phyloP scores from a whole-genome alignment of 345 rosid genomes.

The Nasturtium officinale region DNA sequence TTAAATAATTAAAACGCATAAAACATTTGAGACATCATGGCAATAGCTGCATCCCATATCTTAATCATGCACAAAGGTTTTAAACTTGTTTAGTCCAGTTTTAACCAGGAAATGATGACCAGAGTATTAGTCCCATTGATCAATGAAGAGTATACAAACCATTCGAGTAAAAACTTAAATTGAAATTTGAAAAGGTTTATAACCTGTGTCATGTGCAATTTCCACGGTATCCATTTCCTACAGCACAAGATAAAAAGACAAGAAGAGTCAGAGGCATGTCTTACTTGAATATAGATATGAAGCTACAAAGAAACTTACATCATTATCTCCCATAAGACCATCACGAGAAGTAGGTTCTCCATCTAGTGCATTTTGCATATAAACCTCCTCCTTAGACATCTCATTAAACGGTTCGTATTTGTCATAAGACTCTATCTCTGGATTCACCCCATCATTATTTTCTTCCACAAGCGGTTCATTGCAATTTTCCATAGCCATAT shows the following conservation, averaged over 20 bases:
- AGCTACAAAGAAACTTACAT: conserved; percentile 51
- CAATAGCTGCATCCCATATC: conserved; percentile 22
- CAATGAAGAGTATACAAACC: conserved; percentile 14
- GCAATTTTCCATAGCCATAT: conserved; percentile 43
- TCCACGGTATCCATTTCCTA: conserved; percentile 67
- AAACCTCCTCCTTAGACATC: conserved; percentile 41
- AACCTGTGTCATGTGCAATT: conserved; percentile 88
- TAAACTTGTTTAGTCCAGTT: conserved; percentile 15
- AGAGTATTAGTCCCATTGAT: conserved; percentile 13
- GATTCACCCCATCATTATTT: conserved; percentile 44
- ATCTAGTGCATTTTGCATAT: conserved; percentile 45
- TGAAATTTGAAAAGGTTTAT: conserved; percentile 21
- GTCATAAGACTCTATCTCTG: conserved; percentile 46
- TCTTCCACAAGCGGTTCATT: conserved; percentile 46
- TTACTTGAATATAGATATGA: conserved; percentile 22
- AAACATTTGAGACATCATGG: conserved; percentile 25
- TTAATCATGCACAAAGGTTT: conserved; percentile 17
- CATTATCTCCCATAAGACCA: conserved; percentile 42
- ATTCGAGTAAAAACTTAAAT: conserved; percentile 8
- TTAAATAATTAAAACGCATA: conserved; percentile 17
- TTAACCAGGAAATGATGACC: conserved; percentile 11
- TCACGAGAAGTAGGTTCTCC: conserved; percentile 39
- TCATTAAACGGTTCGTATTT: conserved; percentile 45
- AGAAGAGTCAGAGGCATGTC: conserved; percentile 22
- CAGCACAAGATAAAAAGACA: conserved; percentile 35